Percentiles rank a stretch among this genome's conserved stretches.
Conservation (phyloP, 768 basidiomycete species). For the Suillus alpinus region DNA sequence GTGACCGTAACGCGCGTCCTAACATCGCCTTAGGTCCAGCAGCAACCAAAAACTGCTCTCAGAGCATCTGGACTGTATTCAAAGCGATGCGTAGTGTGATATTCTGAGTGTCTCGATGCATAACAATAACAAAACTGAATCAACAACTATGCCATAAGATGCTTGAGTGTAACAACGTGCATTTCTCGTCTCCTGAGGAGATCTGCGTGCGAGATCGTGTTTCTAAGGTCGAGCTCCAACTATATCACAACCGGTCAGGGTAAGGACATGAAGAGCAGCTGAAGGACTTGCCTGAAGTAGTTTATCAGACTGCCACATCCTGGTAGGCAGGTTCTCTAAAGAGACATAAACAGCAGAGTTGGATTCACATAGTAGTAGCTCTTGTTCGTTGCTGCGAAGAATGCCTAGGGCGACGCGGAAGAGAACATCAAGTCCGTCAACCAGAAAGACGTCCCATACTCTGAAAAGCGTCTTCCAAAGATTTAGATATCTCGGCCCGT, state of each 20-base stretch:
- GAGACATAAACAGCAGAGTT: slow-evolving; percentile 88
- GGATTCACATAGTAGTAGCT: slow-evolving; percentile 80
- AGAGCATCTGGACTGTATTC: not conserved
- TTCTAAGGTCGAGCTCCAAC: slow-evolving; percentile 58
- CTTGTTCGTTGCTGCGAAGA: slow-evolving; percentile 77
- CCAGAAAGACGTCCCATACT: slow-evolving; percentile 94
- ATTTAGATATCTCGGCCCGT: slow-evolving; percentile 4
- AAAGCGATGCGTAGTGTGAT: not conserved
- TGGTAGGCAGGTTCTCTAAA: slow-evolving; percentile 83
- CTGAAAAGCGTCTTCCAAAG: slow-evolving; percentile 78
- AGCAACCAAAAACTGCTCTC: not conserved
- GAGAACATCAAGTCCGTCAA: slow-evolving; percentile 88
- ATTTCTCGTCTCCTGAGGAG: slow-evolving; percentile 51
- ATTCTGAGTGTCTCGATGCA: not conserved
- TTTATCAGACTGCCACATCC: slow-evolving; percentile 93
- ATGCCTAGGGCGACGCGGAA: slow-evolving; percentile 91
- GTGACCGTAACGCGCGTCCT: too few species aligned
- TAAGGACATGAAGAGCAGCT: not conserved
- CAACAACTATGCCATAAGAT: slow-evolving; percentile 34
- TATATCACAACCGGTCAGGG: slow-evolving; percentile 18
- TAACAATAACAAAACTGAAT: too few species aligned
- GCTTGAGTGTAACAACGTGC: slow-evolving; percentile 46
- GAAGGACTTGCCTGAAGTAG: slow-evolving; percentile 69
- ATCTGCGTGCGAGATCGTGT: slow-evolving; percentile 50
- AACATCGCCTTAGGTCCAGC: too few species aligned